Percentiles rank a stretch among this genome's conserved stretches.
These are phyloP conservation scores for Cylindrotheca closterium DNA, from an alignment of 108 stramenopile species.

Conservation along the genomic window DNA sequence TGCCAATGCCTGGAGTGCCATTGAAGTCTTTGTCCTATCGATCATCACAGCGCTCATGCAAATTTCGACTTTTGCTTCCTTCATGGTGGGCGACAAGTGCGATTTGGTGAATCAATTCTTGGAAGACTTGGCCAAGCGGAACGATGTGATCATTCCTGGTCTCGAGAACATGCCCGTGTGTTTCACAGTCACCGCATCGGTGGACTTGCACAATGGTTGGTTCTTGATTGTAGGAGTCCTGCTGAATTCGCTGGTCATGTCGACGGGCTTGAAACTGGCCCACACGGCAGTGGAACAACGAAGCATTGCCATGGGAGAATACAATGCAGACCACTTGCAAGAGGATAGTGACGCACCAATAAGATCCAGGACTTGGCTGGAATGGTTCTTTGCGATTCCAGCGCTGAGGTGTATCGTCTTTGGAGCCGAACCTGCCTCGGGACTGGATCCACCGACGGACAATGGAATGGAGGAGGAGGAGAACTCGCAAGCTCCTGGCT, in stretches of 20 bases:
- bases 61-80: constrained; percentile 78
- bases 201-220: constrained; percentile 44
- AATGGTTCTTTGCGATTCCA: too few species aligned
- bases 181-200: constrained; percentile 72
- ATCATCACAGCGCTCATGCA: constrained; percentile 78
- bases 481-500: neutral
- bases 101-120: constrained; percentile 62
- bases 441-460: neutral
- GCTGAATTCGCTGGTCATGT: constrained; percentile 59
- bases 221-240: constrained; percentile 65
- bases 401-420: neutral
- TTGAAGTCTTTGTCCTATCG: constrained; percentile 87
- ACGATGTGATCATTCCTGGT: constrained; percentile 19
- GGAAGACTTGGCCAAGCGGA: constrained; percentile 31
- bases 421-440: neutral
- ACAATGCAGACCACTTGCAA: neutral
- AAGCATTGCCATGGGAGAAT: neutral
- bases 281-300: constrained; percentile 73
- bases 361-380: too few species aligned
- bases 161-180: constrained; percentile 50
- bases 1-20: constrained; percentile 86
- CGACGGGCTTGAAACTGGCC: constrained; percentile 52
- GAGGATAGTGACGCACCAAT: too few species aligned
- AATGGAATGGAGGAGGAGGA: neutral
- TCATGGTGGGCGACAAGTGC: constrained; percentile 84